Base-by-base conservation (phyloP, 2,329 filamentous ascomycete species). In the Annulohypoxylon truncatum region DNA sequence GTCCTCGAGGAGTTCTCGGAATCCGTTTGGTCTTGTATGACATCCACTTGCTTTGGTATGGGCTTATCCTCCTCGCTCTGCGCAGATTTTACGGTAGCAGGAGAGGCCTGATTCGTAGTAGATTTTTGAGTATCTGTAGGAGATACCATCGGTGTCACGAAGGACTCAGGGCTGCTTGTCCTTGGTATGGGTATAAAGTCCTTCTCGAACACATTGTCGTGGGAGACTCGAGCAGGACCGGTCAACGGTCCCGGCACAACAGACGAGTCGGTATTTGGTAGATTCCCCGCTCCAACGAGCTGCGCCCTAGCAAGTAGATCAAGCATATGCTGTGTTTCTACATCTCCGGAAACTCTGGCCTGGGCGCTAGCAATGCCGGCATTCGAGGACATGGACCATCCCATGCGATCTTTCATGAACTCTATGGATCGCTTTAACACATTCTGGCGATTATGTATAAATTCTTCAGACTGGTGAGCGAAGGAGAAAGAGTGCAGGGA, bases 401-500 rank as follows among this genome's bases (percentile, higher is more conserved):
- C 92, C 79, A 96, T 87, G 69, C 92, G 92, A 77, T 97, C 94
- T 75, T 92, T 92, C 92, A 99, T 96, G 76, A 98, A 97, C 78
- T 98, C 96, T 76, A 97, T 90, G 7, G 94, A 97, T 64, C 95
- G 88, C 80, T 97, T 97, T 74, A 99, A 79, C 31, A 97, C 91
- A 82, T 93, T 97, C 78, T 98, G 94, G 58, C 96, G 91, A 77
- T 89, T 97, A 77, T 97, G 92, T 60, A 98, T 85, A 68, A 93
- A 89, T 68, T 98, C 95, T 75, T 97, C 94, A 2, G 94, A 95
- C 79, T 97, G 94, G 72, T 97, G 93, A 40, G 96, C 93, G 79
- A 99, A 99, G 10, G 95, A 98, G 81, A 99, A 99, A 1, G 96
- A 99, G 79, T 99, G 96, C 48, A 99, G 83, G 4, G 96, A 99